Evolutionary conservation across 805 yeast genomes (phyloP).

Genomic region (Tetrapisispora fleetii): DNA sequence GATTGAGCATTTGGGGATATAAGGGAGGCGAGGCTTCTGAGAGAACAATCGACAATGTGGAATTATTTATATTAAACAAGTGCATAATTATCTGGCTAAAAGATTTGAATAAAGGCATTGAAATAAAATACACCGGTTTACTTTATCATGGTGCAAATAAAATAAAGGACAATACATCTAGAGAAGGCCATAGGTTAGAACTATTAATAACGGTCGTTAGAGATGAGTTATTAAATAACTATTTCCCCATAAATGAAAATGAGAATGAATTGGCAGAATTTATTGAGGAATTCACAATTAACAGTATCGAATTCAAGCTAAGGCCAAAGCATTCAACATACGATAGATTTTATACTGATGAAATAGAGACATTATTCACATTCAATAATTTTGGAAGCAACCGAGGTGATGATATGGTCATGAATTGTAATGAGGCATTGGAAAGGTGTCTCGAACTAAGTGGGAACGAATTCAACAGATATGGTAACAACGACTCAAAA

Average conservation of each 20-base stretch:
- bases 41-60: constrained; percentile 12
- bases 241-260: constrained; percentile 12
- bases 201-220: constrained; percentile 21
- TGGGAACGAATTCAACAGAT: constrained; percentile 7
- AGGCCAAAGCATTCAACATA: constrained; percentile 29
- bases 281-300: constrained; percentile 6
- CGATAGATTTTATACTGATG: constrained; percentile 30
- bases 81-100: constrained; percentile 34
- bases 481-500: constrained; percentile 1
- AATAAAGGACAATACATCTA: constrained; percentile 4
- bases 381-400: constrained; percentile 32
- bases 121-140: constrained; percentile 28
- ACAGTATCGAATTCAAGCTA: constrained; percentile 28
- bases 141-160: constrained; percentile 25
- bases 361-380: constrained; percentile 30
- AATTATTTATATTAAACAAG: constrained; percentile 31
- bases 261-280: not conserved
- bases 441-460: constrained; percentile 28
- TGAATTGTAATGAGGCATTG: constrained; percentile 30
- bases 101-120: constrained; percentile 28
- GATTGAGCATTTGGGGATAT: constrained; percentile 9
- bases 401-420: constrained; percentile 32
- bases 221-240: constrained; percentile 16
- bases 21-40: constrained; percentile 4
- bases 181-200: constrained; percentile 23